phyloP scores from a whole-genome alignment of 2,329 filamentous ascomycete genomes.

The Sclerotinia glacialis region DNA sequence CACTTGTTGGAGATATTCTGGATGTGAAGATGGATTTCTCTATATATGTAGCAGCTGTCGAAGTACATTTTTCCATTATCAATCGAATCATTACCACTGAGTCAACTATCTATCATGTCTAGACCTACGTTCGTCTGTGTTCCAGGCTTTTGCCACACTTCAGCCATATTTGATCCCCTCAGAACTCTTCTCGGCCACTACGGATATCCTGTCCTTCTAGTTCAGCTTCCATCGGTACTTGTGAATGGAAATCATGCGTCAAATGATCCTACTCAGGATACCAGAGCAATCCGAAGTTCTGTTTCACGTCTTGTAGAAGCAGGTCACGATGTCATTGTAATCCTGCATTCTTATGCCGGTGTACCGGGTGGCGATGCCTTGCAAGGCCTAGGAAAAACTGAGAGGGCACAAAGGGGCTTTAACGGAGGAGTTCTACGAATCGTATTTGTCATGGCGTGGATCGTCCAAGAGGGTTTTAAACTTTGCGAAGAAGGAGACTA shows the following conservation, averaged over 20 bases:
- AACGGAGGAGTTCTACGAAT: conserved; percentile 36
- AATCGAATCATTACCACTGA: not conserved
- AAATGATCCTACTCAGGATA: conserved; percentile 43
- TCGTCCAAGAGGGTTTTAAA: conserved; percentile 23
- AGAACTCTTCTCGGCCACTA: conserved; percentile 38
- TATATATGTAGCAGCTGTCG: conserved; percentile 22
- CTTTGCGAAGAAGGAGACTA: conserved; percentile 20
- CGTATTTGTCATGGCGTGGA: conserved; percentile 44
- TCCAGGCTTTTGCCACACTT: conserved; percentile 43
- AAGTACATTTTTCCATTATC: not conserved
- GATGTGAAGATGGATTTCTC: conserved; percentile 13
- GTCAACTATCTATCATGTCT: conserved; percentile 26
- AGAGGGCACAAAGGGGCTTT: conserved; percentile 27
- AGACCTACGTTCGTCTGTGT: conserved; percentile 43
- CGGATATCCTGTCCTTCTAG: conserved; percentile 37
- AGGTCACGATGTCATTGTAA: conserved; percentile 38
- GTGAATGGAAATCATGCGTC: conserved; percentile 35
- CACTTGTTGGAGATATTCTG: conserved; percentile 14
- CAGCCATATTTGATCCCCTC: conserved; percentile 41
- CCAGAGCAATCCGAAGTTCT: conserved; percentile 40
- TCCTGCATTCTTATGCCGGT: conserved; percentile 34
- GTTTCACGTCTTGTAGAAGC: conserved; percentile 39
- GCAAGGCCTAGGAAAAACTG: conserved; percentile 30
- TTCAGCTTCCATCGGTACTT: conserved; percentile 41
- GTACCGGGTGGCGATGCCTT: conserved; percentile 34